These are phyloP conservation scores for Candida ortonii DNA, from an alignment of 805 yeast species.

Conservation along the genomic window DNA sequence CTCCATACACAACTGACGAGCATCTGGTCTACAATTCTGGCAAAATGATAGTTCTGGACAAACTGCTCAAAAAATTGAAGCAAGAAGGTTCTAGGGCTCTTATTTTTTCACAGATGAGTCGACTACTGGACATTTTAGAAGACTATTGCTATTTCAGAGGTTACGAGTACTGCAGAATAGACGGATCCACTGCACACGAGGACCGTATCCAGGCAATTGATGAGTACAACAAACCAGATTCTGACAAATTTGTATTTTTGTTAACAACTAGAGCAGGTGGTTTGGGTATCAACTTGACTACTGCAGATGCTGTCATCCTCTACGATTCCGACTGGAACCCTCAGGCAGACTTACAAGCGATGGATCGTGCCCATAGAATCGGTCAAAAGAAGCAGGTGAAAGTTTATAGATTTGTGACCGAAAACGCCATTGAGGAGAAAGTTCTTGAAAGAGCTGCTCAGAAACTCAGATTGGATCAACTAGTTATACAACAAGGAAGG, in stretches of 20 bases:
- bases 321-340: slow-evolving; percentile 98
- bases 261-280: slow-evolving; percentile 97
- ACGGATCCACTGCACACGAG: slow-evolving; percentile 90
- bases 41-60: slow-evolving; percentile 85
- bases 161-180: slow-evolving; percentile 86
- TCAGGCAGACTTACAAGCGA: slow-evolving; percentile 95
- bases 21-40: slow-evolving; percentile 89
- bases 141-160: slow-evolving; percentile 87
- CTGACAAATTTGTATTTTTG: slow-evolving; percentile 78
- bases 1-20: slow-evolving; percentile 94
- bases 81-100: slow-evolving; percentile 83
- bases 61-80: slow-evolving; percentile 67
- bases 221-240: slow-evolving; percentile 79
- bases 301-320: slow-evolving; percentile 85
- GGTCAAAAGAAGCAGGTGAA: slow-evolving; percentile 96
- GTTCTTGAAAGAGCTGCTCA: slow-evolving; percentile 96
- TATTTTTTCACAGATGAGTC: slow-evolving; percentile 91
- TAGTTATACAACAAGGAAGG: slow-evolving; percentile 93
- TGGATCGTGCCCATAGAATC: slow-evolving; percentile 97
- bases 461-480: slow-evolving; percentile 84
- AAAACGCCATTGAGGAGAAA: slow-evolving; percentile 93
- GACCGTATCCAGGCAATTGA: slow-evolving; percentile 92
- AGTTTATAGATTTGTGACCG: slow-evolving; percentile 91
- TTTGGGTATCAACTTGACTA: slow-evolving; percentile 85
- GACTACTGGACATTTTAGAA: slow-evolving; percentile 84